Conservation (phyloP, 106 monocot species). For the Allium sativum region DNA sequence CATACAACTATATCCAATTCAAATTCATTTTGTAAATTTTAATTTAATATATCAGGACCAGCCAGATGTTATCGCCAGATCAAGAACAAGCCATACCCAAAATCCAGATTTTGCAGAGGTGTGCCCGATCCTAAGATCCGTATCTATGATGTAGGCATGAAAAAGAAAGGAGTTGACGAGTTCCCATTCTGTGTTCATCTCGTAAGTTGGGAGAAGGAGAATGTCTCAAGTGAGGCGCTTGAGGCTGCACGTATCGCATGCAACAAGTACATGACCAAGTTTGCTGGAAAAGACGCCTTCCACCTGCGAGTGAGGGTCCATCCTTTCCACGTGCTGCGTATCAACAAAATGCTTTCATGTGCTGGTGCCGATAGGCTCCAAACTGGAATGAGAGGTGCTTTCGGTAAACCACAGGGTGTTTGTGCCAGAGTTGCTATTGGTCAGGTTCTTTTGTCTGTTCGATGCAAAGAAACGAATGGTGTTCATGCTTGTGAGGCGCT, state of each 20-base stretch:
- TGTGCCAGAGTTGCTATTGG: conserved; percentile 76
- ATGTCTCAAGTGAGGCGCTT: conserved; percentile 75
- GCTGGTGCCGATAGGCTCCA: conserved; percentile 96
- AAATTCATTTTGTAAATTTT: too few species aligned
- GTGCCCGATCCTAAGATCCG: conserved; percentile 81
- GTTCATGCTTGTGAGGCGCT: conserved; percentile 38
- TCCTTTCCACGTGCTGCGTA: conserved; percentile 80
- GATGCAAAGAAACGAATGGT: conserved; percentile 51
- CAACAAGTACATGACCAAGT: conserved; percentile 89
- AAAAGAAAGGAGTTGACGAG: conserved; percentile 77
- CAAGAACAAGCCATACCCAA: conserved; percentile 73
- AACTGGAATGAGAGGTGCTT: conserved; percentile 87
- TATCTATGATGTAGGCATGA: conserved; percentile 90
- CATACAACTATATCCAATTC: too few species aligned
- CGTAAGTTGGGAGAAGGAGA: conserved; percentile 78
- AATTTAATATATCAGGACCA: conserved; percentile 1
- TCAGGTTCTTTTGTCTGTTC: conserved; percentile 40
- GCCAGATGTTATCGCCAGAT: conserved; percentile 22
- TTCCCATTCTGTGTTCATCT: conserved; percentile 72
- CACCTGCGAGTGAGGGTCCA: conserved; percentile 73
- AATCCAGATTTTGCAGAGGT: conserved; percentile 84
- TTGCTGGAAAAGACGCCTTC: conserved; percentile 82
- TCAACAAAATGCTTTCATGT: conserved; percentile 95
- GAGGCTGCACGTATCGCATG: conserved; percentile 87
- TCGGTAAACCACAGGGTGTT: conserved; percentile 74